These are phyloP conservation scores for Tagetes erecta DNA, from an alignment of 129 eudicot genomes.

Conservation along the genomic window DNA sequence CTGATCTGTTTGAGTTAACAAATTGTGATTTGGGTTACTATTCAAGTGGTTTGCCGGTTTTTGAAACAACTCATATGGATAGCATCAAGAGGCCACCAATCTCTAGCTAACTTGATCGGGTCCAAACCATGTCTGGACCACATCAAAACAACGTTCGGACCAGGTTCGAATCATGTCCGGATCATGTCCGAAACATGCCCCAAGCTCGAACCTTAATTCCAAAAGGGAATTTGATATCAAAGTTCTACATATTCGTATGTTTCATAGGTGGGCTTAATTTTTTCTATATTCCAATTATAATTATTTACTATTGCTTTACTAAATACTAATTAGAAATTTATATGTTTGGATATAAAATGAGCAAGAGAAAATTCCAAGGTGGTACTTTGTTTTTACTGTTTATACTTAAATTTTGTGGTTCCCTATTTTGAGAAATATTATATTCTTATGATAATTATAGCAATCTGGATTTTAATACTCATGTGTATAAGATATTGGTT, in stretches of 20 bases:
- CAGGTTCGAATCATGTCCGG: not conserved
- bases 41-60: slow-evolving; percentile 80
- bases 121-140: not conserved
- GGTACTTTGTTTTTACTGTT: not conserved
- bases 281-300: slow-evolving; percentile 15
- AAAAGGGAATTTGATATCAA: slow-evolving; percentile 1
- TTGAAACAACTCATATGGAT: slow-evolving; percentile 79
- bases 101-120: slow-evolving; percentile 26
- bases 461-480: no score
- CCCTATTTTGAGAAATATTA: not conserved
- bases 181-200: not conserved
- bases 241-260: slow-evolving; percentile 11
- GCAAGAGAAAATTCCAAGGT: slow-evolving; percentile 12
- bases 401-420: not conserved
- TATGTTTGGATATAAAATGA: slow-evolving; percentile 25
- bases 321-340: slow-evolving; percentile 18
- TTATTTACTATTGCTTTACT: slow-evolving; percentile 22
- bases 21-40: slow-evolving; percentile 69
- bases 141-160: no score
- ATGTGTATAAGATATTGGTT: no score
- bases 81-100: slow-evolving; percentile 66
- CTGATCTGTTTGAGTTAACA: slow-evolving; percentile 87
- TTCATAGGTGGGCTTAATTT: slow-evolving; percentile 11
- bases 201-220: slow-evolving; percentile 14
- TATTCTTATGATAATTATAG: not conserved